Evolutionary conservation across 352 stramenopile genomes (phyloP), one percentile per base, ranked within the genome.

Genomic region (Pythium aristosporum): DNA sequence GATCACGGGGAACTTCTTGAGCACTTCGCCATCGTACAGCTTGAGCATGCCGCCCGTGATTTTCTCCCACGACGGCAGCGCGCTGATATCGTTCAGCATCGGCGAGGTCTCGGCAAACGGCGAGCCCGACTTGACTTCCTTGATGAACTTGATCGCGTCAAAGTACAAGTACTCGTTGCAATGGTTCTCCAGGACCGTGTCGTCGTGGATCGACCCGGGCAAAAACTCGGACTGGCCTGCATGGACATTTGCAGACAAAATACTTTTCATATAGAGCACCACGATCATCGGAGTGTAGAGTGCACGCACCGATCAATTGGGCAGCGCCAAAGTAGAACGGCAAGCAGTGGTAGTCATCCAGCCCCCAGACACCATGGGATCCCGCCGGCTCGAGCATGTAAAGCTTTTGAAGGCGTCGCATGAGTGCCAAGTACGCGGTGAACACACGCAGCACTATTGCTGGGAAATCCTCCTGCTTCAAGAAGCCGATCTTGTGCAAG

Each of bases 321-420:
- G 96, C 91, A 23, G 96, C 90, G 49, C 98, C 97, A 85, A 99
- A 98, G 74, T 98, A 98, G 74, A 99, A 99, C 2, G 94, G 89
- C 34, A 99, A 79, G 69, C 97, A 99, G 66, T 99, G 97, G 76
- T 99, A 99, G 80, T 99, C 97, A 71, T 99, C 98, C 43, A 99
- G 82, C 23, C 95, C 96, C 97, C 98, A 99, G 25, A 99, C 97
- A 37, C 98, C 98, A 73, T 99, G 97, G 21, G 88, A 98, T n/a
- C 98, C 98, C 21, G 98, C 98, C 10, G 98, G 97, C 78, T 99
- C 98, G 11, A 99, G 83, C 85, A 98, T 96, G 78, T 99, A 99
- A 42, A 94, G 79, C 73, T 88, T 97, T 77, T 99, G 97, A 23
- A 99, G 75, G 9, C 89, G 84, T 34, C 96, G 81, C 73, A 97